Percentiles rank a stretch among this genome's conserved stretches.
These are phyloP conservation scores for Crinitomyces ghanaensis DNA, from an alignment of 805 yeast genomes.

Conservation along the genomic window DNA sequence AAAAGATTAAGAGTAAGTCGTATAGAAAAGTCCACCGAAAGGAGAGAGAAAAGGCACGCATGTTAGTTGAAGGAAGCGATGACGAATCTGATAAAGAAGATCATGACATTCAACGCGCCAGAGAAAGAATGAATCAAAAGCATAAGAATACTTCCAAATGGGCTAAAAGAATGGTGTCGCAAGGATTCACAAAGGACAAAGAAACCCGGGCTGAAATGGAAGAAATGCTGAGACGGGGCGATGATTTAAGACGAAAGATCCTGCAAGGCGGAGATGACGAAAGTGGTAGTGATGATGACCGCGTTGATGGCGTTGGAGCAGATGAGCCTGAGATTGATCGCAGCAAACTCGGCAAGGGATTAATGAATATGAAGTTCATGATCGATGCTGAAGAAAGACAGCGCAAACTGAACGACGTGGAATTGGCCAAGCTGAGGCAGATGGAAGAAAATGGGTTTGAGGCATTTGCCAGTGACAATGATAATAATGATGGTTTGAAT, in stretches of 20 bases:
- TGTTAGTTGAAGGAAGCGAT: slow-evolving; percentile 47
- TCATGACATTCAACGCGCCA: slow-evolving; percentile 66
- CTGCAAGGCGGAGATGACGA: slow-evolving; percentile 46
- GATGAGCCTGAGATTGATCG: slow-evolving; percentile 15
- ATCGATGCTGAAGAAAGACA: slow-evolving; percentile 70
- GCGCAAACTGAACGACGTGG: slow-evolving; percentile 44
- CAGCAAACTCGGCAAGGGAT: slow-evolving; percentile 66
- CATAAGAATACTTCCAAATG: slow-evolving; percentile 83
- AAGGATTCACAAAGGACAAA: slow-evolving; percentile 83
- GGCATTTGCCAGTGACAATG: slow-evolving; percentile 23
- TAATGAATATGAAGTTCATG: slow-evolving; percentile 93
- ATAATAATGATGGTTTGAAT: slow-evolving; percentile 26
- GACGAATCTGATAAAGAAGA: slow-evolving; percentile 45
- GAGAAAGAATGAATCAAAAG: slow-evolving; percentile 83
- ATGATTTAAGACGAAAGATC: slow-evolving; percentile 59
- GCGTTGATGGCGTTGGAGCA: slow-evolving; percentile 26
- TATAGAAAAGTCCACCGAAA: slow-evolving; percentile 79
- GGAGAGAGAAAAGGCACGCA: slow-evolving; percentile 61
- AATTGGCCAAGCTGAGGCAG: slow-evolving; percentile 40
- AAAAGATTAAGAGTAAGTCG: slow-evolving; percentile 88
- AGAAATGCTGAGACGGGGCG: slow-evolving; percentile 87
- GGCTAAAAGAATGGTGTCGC: slow-evolving; percentile 83
- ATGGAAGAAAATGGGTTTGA: slow-evolving; percentile 28
- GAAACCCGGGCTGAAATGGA: slow-evolving; percentile 81
- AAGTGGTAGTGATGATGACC: slow-evolving; percentile 35